Base-by-base conservation (phyloP, 1,284 basidiomycete genomes). In the Boletus calvinii region DNA sequence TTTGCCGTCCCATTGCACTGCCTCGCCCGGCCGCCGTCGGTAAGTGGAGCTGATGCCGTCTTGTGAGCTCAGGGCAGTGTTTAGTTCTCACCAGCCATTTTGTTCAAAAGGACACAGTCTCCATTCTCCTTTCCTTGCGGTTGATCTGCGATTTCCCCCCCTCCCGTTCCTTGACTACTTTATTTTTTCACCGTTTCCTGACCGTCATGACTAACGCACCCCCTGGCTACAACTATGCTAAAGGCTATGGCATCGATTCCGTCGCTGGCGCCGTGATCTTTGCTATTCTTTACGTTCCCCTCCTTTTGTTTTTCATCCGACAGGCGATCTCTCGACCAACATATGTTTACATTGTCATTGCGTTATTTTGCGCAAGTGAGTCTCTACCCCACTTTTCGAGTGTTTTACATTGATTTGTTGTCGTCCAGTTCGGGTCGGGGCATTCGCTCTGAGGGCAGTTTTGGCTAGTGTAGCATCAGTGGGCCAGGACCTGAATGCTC, bases 351-450 rank as follows among this genome's bases (percentile, higher is more conserved):
- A 60, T 75, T 31, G 58, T 72, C 12, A 61, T 80, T 15, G 55
- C 71, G 1, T 38, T 80, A 6, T 81, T 81, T 61, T 79, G 76
- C 54, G 42, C 65, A 42, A 69, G 79, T 81, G 52, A 62, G 78
- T 64, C 35, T 20, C n/a, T 26, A 24, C 34, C 8, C 5, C 32
- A 7, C 22, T 34, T 24, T 18, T n/a, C 15, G 11, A 36, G 11
- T 22, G 26, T 18, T 24, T 4, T 2, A 15, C 15, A 13, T 48
- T 59, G 20, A 61, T n/a, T 36, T 30, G 20, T 20, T 11, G 1
- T 20, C 11, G 1, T 34, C 17, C 30, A 72, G 71, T 70, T 13
- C 66, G 71, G 34, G 53, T 68, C 4, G 46, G 60, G 6, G 61
- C 67, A 11, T 72, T 73, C 46, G 46, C 54, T 12, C n/a, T 73